Evolutionary conservation across 441 rosid genomes (phyloP).

Genomic region (Erysimum cheiri): DNA sequence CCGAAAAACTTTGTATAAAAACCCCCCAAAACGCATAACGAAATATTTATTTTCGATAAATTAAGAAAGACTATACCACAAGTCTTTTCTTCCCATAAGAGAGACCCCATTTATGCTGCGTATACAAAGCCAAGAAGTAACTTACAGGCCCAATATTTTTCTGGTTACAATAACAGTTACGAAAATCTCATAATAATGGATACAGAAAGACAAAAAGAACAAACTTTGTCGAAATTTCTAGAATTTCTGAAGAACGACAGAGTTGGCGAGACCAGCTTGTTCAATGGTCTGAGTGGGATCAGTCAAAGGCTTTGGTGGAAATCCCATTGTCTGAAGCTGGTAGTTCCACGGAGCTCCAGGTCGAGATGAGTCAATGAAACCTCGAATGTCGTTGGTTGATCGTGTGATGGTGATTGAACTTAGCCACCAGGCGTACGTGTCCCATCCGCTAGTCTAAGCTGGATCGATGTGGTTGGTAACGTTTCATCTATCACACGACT

Average conservation of each 20-base stretch:
- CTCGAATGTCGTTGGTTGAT: slow-evolving; percentile 65
- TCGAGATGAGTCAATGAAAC: slow-evolving; percentile 73
- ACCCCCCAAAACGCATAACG: too few relatives aligned
- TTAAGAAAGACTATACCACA: too few relatives aligned
- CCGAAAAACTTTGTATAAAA: too few relatives aligned
- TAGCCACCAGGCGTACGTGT: slow-evolving; percentile 70
- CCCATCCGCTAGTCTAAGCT: slow-evolving; percentile 89
- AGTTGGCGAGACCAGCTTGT: slow-evolving; percentile 85
- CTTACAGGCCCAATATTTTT: slow-evolving; percentile 37
- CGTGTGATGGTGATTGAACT: slow-evolving; percentile 76
- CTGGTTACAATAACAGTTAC: slow-evolving; percentile 33
- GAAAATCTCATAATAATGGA: slow-evolving; percentile 4
- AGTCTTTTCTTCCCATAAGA: too few relatives aligned
- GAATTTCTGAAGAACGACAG: slow-evolving; percentile 85
- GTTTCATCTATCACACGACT: slow-evolving; percentile 64
- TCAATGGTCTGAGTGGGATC: slow-evolving; percentile 71
- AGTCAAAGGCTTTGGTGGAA: slow-evolving; percentile 77
- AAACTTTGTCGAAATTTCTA: slow-evolving; percentile 37
- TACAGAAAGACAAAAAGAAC: slow-evolving; percentile 3
- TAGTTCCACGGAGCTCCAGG: slow-evolving; percentile 65
- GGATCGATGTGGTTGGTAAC: slow-evolving; percentile 79
- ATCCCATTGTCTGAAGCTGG: slow-evolving; percentile 91
- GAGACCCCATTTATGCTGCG: slow-evolving; percentile 26
- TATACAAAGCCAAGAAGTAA: slow-evolving; percentile 31
- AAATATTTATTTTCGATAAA: too few relatives aligned